A percentile compares a stretch with the other conserved stretches of the same genome.
These are phyloP conservation scores for Udeniomyces megalosporus DNA, from an alignment of 768 basidiomycete species.

Conservation along the genomic window DNA sequence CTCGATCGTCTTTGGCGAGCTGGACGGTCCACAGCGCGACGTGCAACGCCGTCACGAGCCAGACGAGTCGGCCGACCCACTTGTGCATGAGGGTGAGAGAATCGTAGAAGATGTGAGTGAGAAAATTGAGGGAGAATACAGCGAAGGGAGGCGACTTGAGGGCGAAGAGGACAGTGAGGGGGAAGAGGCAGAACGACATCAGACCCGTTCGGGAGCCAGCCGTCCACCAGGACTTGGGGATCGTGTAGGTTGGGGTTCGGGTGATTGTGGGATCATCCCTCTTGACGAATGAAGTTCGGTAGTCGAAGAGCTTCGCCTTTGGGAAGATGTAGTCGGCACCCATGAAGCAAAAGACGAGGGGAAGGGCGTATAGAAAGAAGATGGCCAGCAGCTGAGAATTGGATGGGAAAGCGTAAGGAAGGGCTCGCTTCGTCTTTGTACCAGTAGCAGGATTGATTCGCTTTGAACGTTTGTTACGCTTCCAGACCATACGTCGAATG, in stretches of 20 bases:
- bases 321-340: slow-evolving; percentile 57
- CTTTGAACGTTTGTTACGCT: not conserved
- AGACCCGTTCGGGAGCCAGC: slow-evolving; percentile 49
- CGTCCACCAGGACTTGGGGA: slow-evolving; percentile 56
- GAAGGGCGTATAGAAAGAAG: slow-evolving; percentile 33
- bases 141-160: slow-evolving; percentile 56
- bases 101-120: slow-evolving; percentile 55
- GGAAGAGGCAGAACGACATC: slow-evolving; percentile 55
- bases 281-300: slow-evolving; percentile 23
- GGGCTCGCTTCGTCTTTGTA: slow-evolving; percentile 4
- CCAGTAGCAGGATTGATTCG: not conserved
- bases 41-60: slow-evolving; percentile 46
- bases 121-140: slow-evolving; percentile 46
- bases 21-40: slow-evolving; percentile 55
- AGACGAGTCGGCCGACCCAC: slow-evolving; percentile 55
- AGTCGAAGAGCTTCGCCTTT: slow-evolving; percentile 30
- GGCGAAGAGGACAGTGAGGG: slow-evolving; percentile 51
- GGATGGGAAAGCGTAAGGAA: slow-evolving; percentile 35
- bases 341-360: slow-evolving; percentile 38
- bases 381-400: slow-evolving; percentile 47
- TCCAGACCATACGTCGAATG: slow-evolving; percentile 32
- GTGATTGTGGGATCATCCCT: slow-evolving; percentile 28
- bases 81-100: slow-evolving; percentile 56
- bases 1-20: slow-evolving; percentile 39
- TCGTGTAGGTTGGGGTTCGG: slow-evolving; percentile 41